A percentile compares a stretch with the other conserved stretches of the same genome.
phyloP scores from a whole-genome alignment of 495 filamentous ascomycete genomes.

The Penicillium antarcticum region DNA sequence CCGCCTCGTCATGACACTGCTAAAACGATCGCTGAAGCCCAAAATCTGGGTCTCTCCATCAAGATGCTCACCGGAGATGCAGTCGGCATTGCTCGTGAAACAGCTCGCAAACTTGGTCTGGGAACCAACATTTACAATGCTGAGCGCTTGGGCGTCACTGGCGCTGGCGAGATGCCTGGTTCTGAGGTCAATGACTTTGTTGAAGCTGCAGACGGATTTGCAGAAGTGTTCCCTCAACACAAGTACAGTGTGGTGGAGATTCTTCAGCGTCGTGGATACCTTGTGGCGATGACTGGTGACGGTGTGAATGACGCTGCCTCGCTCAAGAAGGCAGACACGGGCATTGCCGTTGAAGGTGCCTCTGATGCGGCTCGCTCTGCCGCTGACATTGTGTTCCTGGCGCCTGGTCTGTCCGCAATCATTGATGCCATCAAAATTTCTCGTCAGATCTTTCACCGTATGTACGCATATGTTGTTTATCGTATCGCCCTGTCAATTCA shows the following conservation, averaged over 20 bases:
- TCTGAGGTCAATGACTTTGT: slow-evolving; percentile 94
- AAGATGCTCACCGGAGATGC: slow-evolving; percentile 98
- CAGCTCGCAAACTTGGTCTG: slow-evolving; percentile 83
- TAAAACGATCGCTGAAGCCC: slow-evolving; percentile 85
- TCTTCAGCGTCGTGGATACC: slow-evolving; percentile 88
- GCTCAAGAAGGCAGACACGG: slow-evolving; percentile 86
- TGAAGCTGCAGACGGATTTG: slow-evolving; percentile 92
- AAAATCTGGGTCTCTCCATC: slow-evolving; percentile 80
- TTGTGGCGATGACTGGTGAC: slow-evolving; percentile 98
- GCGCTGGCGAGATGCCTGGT: slow-evolving; percentile 86
- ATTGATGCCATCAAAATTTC: slow-evolving; percentile 92
- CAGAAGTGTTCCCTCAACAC: slow-evolving; percentile 93
- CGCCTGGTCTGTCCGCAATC: slow-evolving; percentile 86
- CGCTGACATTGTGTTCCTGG: slow-evolving; percentile 91
- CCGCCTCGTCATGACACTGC: slow-evolving; percentile 89
- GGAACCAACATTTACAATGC: slow-evolving; percentile 94
- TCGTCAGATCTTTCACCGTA: slow-evolving; percentile 93
- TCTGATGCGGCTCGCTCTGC: slow-evolving; percentile 91
- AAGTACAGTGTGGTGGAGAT: slow-evolving; percentile 98
- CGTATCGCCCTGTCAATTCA: slow-evolving; percentile 91
- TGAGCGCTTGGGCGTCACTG: slow-evolving; percentile 78
- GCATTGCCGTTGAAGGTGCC: slow-evolving; percentile 89
- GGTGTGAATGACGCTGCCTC: slow-evolving; percentile 97
- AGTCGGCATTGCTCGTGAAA: slow-evolving; percentile 88
- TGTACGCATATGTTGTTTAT: slow-evolving; percentile 96